Evolutionary conservation across 2,329 filamentous ascomycete species (phyloP).

Genomic region (Penicillium sp.): DNA sequence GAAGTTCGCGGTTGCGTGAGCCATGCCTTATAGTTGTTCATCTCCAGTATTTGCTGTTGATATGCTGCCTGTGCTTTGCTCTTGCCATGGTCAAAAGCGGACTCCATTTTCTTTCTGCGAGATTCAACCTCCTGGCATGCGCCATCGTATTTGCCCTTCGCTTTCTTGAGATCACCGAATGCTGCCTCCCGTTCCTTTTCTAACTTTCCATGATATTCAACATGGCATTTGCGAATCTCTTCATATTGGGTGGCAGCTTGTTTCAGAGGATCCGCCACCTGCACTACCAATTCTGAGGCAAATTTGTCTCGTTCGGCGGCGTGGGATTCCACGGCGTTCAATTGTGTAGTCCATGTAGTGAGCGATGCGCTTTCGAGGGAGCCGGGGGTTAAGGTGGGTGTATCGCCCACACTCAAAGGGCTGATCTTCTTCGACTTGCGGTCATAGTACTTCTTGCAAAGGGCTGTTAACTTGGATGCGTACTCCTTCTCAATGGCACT

Average conservation of each 20-base stretch:
- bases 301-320: slow-evolving; percentile 84
- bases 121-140: slow-evolving; percentile 91
- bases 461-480: slow-evolving; percentile 69
- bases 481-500: slow-evolving; percentile 96
- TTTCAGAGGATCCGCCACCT: slow-evolving; percentile 81
- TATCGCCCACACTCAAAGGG: slow-evolving; percentile 84
- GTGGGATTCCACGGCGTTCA: slow-evolving; percentile 77
- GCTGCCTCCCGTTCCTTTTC: slow-evolving; percentile 79
- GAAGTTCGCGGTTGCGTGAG: no score
- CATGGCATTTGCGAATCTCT: slow-evolving; percentile 82
- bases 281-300: slow-evolving; percentile 64
- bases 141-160: slow-evolving; percentile 84
- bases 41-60: slow-evolving; percentile 83
- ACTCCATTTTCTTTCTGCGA: slow-evolving; percentile 87
- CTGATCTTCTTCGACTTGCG: slow-evolving; percentile 88
- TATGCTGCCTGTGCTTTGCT: slow-evolving; percentile 82
- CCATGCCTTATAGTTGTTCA: slow-evolving; percentile 76
- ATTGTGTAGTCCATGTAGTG: slow-evolving; percentile 91
- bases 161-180: slow-evolving; percentile 78
- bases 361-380: slow-evolving; percentile 93
- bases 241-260: slow-evolving; percentile 67
- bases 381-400: slow-evolving; percentile 82
- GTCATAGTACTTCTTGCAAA: slow-evolving; percentile 95
- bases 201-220: slow-evolving; percentile 77
- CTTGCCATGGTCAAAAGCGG: slow-evolving; percentile 77